Evolutionary conservation across 768 basidiomycete genomes (phyloP), one percentile per base, ranked within the genome.

Genomic region (Macrolepiota fuliginosa): DNA sequence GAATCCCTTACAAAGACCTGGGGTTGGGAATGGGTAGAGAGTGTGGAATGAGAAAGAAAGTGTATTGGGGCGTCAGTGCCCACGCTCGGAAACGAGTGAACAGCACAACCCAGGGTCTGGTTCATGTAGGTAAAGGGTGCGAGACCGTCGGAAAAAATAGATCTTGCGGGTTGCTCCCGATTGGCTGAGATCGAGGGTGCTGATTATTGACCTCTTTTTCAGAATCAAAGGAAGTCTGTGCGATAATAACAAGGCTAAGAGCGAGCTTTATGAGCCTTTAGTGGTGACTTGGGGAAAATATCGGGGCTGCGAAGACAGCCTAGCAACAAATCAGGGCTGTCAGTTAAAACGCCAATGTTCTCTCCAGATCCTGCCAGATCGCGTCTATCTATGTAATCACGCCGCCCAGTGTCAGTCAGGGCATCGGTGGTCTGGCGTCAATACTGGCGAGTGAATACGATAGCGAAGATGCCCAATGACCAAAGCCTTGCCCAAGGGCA

Each of bases 1-100:
- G 75, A 71, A 60, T 73, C 69, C 64, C 73, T 68, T 36, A 75
- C 72, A 24, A 72, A 53, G 47, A 71, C 36, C 15, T 45, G 42
- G 7, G 56, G 45, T 2, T n/a, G 19, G 35, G 11, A 17, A 17
- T 24, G n/a, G 19, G 29, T 24, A 47, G 46, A 19, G 46, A 49
- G n/a, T 13, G 32, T 47, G 36, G 57, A 25, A 57, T 46, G 22
- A 49, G 29, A 57, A 19, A 36, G 29, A 15, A 47, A 22, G 47
- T 19, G 46, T 35, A 35, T 49, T 49, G 13, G 11, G 19, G 9
- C 36, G 36, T 3, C 24, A 22, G 22, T 49, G 47, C 47, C 47
- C 22, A 49, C 25, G 22, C 47, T 24, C 25, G 47, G 25, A 49
- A 49, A 49, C 47, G 47, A 49, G 47, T 49, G 47, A 2, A 2